Percentiles rank a stretch among this genome's conserved stretches.
Evolutionary conservation across 2,329 filamentous ascomycete species (phyloP).

Genomic region (Verticillium nonalfalfae): DNA sequence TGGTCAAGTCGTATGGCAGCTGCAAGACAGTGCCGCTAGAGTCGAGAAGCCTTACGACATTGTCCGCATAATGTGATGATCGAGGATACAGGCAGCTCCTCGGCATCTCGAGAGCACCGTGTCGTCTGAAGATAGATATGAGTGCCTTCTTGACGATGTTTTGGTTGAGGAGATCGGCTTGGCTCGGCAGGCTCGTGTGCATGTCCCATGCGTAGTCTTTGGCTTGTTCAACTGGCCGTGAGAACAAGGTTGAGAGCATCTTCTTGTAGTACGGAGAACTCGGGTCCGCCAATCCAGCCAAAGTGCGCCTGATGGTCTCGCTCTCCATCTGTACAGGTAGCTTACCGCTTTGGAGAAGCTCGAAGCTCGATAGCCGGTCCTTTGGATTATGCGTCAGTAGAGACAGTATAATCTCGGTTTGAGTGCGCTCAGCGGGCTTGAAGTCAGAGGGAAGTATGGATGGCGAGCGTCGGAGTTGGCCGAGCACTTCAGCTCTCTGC

Average conservation of each 20-base stretch:
- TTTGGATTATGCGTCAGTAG: conserved; percentile 78
- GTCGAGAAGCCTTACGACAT: conserved; percentile 76
- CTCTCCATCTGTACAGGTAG: conserved; percentile 89
- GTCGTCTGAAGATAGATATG: conserved; percentile 73
- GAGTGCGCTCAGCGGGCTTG: conserved; percentile 60
- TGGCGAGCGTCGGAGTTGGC: conserved; percentile 59
- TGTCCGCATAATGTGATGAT: conserved; percentile 69
- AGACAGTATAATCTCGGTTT: conserved; percentile 72
- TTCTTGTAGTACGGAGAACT: conserved; percentile 85
- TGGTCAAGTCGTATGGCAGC: conserved; percentile 86
- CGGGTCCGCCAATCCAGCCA: conserved; percentile 75
- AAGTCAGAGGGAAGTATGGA: conserved; percentile 71
- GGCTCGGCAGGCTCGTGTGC: conserved; percentile 45
- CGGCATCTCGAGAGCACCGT: conserved; percentile 79
- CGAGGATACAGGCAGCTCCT: conserved; percentile 74
- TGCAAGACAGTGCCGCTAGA: conserved; percentile 82
- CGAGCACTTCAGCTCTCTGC: conserved; percentile 58
- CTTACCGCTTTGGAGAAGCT: conserved; percentile 79
- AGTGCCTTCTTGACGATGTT: conserved; percentile 69
- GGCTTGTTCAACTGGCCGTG: conserved; percentile 66
- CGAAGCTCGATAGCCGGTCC: conserved; percentile 73
- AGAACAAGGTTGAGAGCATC: conserved; percentile 80
- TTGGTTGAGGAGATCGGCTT: conserved; percentile 62
- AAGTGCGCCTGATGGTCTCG: conserved; percentile 77
- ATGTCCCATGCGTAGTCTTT: conserved; percentile 79